A percentile compares a stretch with the other conserved stretches of the same genome.
Evolutionary conservation across 2,329 filamentous ascomycete species (phyloP).

Genomic region (Tolypocladium ovalisporum): DNA sequence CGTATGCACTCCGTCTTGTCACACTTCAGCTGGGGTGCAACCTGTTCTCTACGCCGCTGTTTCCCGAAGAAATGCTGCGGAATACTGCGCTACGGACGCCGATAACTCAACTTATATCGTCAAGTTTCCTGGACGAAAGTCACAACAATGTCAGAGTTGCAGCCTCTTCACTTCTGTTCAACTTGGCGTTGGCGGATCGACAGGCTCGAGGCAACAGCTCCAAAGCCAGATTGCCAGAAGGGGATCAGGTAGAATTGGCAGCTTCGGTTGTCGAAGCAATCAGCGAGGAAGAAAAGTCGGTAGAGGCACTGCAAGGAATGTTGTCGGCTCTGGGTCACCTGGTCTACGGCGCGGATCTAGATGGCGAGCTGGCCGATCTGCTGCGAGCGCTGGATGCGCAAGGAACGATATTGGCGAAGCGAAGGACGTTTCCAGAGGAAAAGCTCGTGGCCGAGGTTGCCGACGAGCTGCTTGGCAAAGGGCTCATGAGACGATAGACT

Average conservation of each 20-base stretch:
- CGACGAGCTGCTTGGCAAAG: conserved; percentile 37
- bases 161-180: conserved; percentile 74
- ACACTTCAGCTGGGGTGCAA: conserved; percentile 78
- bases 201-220: conserved; percentile 48
- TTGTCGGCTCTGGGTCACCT: conserved; percentile 67
- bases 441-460: conserved; percentile 46
- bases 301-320: conserved; percentile 67
- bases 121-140: conserved; percentile 66
- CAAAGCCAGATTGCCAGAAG: conserved; percentile 50
- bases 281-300: conserved; percentile 44
- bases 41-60: conserved; percentile 67
- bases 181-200: conserved; percentile 63
- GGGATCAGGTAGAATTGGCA: conserved; percentile 68
- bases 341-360: conserved; percentile 56
- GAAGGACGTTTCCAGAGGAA: conserved; percentile 44
- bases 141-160: conserved; percentile 69
- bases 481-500: conserved; percentile 26
- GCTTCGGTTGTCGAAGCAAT: conserved; percentile 72
- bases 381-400: conserved; percentile 66
- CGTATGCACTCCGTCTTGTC: conserved; percentile 75
- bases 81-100: conserved; percentile 40
- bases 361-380: conserved; percentile 73
- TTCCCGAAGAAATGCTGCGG: conserved; percentile 50
- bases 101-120: conserved; percentile 60
- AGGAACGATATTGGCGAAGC: conserved; percentile 49